A percentile compares a stretch with the other conserved stretches of the same genome.
phyloP scores from a whole-genome alignment of 768 basidiomycete genomes.

The Termitomyces sp. region DNA sequence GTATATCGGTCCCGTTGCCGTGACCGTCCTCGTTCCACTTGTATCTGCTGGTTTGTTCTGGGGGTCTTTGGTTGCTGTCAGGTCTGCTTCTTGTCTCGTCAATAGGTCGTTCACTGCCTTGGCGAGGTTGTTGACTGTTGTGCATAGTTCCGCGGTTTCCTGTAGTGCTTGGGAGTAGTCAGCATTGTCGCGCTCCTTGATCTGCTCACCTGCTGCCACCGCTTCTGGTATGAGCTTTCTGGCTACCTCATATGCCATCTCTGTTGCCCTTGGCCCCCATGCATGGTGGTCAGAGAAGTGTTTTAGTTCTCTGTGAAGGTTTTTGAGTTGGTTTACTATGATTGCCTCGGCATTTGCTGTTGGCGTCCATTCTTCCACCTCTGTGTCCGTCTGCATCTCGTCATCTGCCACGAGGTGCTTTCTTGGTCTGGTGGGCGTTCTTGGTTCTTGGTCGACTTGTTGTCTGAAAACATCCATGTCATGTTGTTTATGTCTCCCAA shows the following conservation, averaged over 20 bases:
- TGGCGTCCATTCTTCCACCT: neutral
- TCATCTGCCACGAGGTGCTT: neutral
- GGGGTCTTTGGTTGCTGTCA: accelerated
- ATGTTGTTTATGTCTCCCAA: neutral
- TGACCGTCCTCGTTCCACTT: too few relatives aligned
- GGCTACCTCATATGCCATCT: neutral
- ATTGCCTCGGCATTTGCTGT: neutral
- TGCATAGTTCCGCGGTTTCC: too few relatives aligned
- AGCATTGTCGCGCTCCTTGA: neutral
- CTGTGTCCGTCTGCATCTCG: neutral
- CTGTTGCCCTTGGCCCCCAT: neutral
- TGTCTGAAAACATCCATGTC: neutral
- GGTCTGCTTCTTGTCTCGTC: too few relatives aligned
- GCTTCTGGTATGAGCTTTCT: neutral
- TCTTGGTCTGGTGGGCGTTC: neutral
- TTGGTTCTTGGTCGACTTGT: neutral
- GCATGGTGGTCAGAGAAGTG: neutral
- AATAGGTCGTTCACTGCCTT: too few relatives aligned
- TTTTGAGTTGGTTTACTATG: neutral
- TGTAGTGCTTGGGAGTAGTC: too few relatives aligned
- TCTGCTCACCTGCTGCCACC: neutral
- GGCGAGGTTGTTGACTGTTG: too few relatives aligned
- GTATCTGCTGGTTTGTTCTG: too few relatives aligned
- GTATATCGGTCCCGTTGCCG: neutral
- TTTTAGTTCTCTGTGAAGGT: neutral